Evolutionary conservation across 2,329 filamentous ascomycete genomes (phyloP).

Genomic region (Dissoconium aciculare): DNA sequence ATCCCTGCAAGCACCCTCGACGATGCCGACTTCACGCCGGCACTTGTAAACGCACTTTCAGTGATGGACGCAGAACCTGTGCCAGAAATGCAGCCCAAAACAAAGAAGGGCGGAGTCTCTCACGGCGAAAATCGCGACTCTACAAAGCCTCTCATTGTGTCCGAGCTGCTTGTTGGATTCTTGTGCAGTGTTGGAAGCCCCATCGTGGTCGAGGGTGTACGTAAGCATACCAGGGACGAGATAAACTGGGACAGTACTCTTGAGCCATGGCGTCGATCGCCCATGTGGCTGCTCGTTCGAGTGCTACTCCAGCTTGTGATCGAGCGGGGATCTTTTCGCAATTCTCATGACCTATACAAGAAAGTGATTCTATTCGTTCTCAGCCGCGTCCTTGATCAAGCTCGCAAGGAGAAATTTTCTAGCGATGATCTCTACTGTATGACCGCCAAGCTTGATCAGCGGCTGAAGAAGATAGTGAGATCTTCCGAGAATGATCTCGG

Average conservation of each 20-base stretch:
- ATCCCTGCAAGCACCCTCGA: slow-evolving; percentile 7
- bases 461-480: slow-evolving; percentile 13
- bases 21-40: slow-evolving; percentile 19
- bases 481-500: slow-evolving; percentile 2
- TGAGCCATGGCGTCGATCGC: slow-evolving; percentile 46
- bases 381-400: slow-evolving; percentile 36
- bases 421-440: slow-evolving; percentile 11
- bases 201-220: slow-evolving; percentile 26
- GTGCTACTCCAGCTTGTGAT: slow-evolving; percentile 43
- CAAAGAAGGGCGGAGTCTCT: slow-evolving; percentile 35
- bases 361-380: slow-evolving; percentile 27
- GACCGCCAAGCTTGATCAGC: slow-evolving; percentile 15
- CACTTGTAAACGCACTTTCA: slow-evolving; percentile 10
- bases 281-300: slow-evolving; percentile 48
- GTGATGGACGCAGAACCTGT: slow-evolving; percentile 11
- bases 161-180: slow-evolving; percentile 44
- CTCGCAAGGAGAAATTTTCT: neutral
- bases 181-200: slow-evolving; percentile 39
- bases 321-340: slow-evolving; percentile 17
- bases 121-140: slow-evolving; percentile 45
- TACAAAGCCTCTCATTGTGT: slow-evolving; percentile 41
- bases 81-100: slow-evolving; percentile 11
- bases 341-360: slow-evolving; percentile 15
- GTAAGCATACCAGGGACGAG: slow-evolving; percentile 50
- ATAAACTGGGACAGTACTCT: slow-evolving; percentile 34